phyloP scores from a whole-genome alignment of 257 asterid species.

The Penstemon davidsonii region DNA sequence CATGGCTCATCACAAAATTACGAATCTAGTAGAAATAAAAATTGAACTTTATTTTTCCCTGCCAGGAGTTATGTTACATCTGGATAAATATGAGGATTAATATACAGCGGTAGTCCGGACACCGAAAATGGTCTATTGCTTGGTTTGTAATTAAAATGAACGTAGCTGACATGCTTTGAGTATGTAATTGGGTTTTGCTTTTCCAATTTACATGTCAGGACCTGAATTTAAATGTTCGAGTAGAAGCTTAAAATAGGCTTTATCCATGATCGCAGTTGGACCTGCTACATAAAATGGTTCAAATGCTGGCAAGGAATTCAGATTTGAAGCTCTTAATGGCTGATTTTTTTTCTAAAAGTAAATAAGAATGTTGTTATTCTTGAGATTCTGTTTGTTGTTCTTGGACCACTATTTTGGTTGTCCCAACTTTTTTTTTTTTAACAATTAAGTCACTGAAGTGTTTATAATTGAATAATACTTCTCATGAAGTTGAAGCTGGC shows the following conservation, averaged over 20 bases:
- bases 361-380: not conserved
- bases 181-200: conserved; percentile 7
- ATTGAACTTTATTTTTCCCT: conserved; percentile 1
- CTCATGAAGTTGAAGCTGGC: conserved; percentile 5
- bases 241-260: not conserved
- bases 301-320: not conserved
- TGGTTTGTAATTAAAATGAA: conserved; percentile 3
- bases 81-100: conserved; percentile 10
- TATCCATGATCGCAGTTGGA: not conserved
- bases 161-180: not conserved
- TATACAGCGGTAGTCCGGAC: conserved; percentile 20
- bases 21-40: not conserved
- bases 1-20: conserved; percentile 15
- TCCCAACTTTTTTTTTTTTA: not conserved
- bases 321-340: not conserved
- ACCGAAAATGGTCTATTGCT: conserved; percentile 1
- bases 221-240: conserved; percentile 12
- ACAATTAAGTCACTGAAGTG: not conserved
- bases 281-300: conserved; percentile 6
- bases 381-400: not conserved
- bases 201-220: conserved; percentile 3
- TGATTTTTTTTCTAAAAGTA: no score
- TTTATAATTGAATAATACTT: not conserved
- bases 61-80: conserved; percentile 3
- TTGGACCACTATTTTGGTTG: conserved; percentile 8